These are phyloP conservation scores for Bacidia gigantensis DNA, from an alignment of 495 filamentous ascomycete genomes.

Conservation along the genomic window DNA sequence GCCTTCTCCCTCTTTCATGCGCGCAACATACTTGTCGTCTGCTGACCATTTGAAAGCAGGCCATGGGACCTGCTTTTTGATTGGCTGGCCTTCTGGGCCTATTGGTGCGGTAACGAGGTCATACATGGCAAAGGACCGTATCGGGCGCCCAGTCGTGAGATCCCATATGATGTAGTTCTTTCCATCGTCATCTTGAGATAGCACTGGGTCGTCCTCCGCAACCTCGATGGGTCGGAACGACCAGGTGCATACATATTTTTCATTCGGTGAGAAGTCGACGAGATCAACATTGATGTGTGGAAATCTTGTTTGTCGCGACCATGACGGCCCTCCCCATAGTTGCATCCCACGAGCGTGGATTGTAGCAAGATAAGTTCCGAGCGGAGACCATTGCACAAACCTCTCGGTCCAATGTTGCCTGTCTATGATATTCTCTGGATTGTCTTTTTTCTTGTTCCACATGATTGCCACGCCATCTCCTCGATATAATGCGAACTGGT, in stretches of 20 bases:
- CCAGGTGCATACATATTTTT: constrained; percentile 93
- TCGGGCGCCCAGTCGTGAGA: constrained; percentile 72
- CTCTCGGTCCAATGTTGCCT: constrained; percentile 91
- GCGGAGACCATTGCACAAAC: constrained; percentile 94
- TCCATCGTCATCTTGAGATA: constrained; percentile 85
- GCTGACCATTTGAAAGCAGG: constrained; percentile 98
- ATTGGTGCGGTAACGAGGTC: constrained; percentile 47
- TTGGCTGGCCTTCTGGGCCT: constrained; percentile 51
- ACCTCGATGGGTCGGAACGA: constrained; percentile 83
- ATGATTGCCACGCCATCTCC: constrained; percentile 83
- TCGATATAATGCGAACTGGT: constrained; percentile 88
- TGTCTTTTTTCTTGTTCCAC: constrained; percentile 94
- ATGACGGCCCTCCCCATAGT: constrained; percentile 83
- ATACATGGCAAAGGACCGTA: constrained; percentile 83
- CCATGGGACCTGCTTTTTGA: constrained; percentile 89
- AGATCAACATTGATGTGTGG: constrained; percentile 90
- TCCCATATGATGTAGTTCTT: constrained; percentile 99
- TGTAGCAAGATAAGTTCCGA: constrained; percentile 84
- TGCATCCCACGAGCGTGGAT: constrained; percentile 92
- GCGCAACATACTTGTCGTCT: constrained; percentile 91
- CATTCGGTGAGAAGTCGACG: constrained; percentile 85
- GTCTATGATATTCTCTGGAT: constrained; percentile 77
- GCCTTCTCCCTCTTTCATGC: constrained; percentile 73
- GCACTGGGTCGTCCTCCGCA: constrained; percentile 68
- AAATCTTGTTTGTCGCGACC: constrained; percentile 83